These are phyloP conservation scores for Exophiala oligosperma DNA, from an alignment of 2,329 filamentous ascomycete species.

Conservation along the genomic window DNA sequence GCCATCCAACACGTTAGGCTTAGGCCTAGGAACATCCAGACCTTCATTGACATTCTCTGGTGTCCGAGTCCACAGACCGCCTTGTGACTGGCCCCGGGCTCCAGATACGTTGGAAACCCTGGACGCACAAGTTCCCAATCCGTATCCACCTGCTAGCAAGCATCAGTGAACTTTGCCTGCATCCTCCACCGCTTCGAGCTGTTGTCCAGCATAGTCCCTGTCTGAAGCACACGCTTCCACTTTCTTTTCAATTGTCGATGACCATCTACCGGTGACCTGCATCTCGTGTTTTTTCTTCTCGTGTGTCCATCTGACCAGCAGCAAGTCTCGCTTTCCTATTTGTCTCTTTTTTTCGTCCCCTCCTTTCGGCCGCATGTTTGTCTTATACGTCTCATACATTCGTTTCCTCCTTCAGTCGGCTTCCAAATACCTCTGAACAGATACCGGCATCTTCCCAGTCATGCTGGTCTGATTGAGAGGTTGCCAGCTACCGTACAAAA, in stretches of 20 bases:
- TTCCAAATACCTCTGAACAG: constrained; percentile 6
- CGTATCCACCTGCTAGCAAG: constrained; percentile 3
- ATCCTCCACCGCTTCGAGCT: background rate
- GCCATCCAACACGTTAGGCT: background rate
- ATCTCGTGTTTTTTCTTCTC: background rate
- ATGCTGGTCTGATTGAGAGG: background rate
- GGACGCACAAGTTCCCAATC: background rate
- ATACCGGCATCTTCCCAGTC: background rate
- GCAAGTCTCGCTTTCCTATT: constrained; percentile 7
- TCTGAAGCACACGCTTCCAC: background rate
- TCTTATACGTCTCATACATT: constrained; percentile 1
- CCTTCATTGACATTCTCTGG: background rate
- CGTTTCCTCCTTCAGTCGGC: background rate
- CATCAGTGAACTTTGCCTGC: background rate
- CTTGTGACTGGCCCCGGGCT: background rate
- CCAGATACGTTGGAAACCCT: background rate
- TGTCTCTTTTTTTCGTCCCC: background rate
- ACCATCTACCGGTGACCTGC: constrained; percentile 4
- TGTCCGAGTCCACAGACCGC: background rate
- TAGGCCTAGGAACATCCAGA: background rate
- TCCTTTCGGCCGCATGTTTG: background rate
- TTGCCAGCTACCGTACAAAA: background rate
- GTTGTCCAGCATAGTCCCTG: constrained; percentile 10
- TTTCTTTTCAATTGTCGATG: background rate
- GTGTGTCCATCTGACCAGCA: constrained; percentile 1